Evolutionary conservation across 345 rosid species (phyloP).

Genomic region (Eucalyptus erythrocorys): DNA sequence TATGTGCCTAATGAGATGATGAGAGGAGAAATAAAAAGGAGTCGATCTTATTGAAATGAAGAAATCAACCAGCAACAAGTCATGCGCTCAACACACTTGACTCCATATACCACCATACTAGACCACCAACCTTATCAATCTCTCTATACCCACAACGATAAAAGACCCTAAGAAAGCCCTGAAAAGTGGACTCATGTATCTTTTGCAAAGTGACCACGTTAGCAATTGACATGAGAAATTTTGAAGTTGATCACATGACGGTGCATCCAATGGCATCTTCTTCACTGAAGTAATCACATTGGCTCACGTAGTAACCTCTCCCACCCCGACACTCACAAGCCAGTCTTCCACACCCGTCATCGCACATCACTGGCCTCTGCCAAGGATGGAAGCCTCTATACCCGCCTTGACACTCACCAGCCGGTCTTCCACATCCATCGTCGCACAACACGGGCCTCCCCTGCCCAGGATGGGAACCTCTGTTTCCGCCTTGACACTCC

Average conservation of each 20-base stretch:
- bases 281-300: slow-evolving; percentile 34
- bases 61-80: background rate
- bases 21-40: background rate
- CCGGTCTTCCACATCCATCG: background rate
- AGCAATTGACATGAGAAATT: background rate
- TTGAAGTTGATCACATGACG: slow-evolving; percentile 19
- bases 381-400: slow-evolving; percentile 10
- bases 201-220: background rate
- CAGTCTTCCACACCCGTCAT: background rate
- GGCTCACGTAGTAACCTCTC: background rate
- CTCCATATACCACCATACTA: background rate
- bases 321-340: slow-evolving; percentile 52
- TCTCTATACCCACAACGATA: background rate
- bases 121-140: background rate
- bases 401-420: slow-evolving; percentile 45
- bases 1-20: background rate
- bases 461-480: background rate
- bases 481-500: background rate
- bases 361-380: background rate
- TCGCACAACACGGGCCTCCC: background rate
- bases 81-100: background rate
- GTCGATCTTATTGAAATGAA: background rate
- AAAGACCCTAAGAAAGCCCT: background rate
- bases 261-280: slow-evolving; percentile 43
- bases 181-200: background rate